phyloP scores from a whole-genome alignment of 257 asterid genomes.

The Primulina eburnea region DNA sequence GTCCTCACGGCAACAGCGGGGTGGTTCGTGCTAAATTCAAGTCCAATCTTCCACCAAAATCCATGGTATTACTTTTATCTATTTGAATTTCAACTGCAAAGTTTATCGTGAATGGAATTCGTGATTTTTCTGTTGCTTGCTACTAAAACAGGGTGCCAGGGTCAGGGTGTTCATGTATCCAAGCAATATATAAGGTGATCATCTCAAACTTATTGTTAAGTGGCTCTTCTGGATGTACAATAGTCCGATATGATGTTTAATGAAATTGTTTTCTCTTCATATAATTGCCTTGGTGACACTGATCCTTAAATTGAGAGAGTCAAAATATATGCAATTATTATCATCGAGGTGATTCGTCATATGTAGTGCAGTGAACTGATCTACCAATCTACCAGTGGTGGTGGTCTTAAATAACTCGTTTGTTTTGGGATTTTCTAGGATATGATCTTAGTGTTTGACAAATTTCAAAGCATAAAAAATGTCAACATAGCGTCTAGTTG shows the following conservation, averaged over 20 bases:
- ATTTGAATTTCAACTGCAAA: too few relatives aligned
- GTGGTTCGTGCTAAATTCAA: conserved; percentile 69
- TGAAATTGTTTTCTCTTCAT: neutral
- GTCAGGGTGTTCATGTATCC: conserved; percentile 59
- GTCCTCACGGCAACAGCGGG: conserved; percentile 74
- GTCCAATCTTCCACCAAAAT: conserved; percentile 66
- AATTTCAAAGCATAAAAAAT: neutral
- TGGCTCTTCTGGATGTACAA: neutral
- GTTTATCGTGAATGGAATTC: neutral
- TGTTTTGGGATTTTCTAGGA: neutral
- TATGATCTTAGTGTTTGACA: neutral
- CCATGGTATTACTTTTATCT: conserved; percentile 32
- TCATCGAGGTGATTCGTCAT: neutral
- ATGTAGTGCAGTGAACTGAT: neutral
- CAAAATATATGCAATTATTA: too few relatives aligned
- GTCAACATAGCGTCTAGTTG: neutral
- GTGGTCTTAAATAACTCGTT: neutral
- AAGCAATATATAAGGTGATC: conserved; percentile 36
- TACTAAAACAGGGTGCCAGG: conserved; percentile 36
- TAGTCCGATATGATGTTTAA: neutral
- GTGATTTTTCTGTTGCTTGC: neutral
- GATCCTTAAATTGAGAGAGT: neutral
- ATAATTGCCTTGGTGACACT: neutral
- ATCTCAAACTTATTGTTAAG: neutral
- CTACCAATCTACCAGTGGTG: neutral